Percentiles rank a stretch among this genome's conserved stretches.
Conservation (phyloP, 2,329 filamentous ascomycete genomes). For the Ophiostoma sp. region DNA sequence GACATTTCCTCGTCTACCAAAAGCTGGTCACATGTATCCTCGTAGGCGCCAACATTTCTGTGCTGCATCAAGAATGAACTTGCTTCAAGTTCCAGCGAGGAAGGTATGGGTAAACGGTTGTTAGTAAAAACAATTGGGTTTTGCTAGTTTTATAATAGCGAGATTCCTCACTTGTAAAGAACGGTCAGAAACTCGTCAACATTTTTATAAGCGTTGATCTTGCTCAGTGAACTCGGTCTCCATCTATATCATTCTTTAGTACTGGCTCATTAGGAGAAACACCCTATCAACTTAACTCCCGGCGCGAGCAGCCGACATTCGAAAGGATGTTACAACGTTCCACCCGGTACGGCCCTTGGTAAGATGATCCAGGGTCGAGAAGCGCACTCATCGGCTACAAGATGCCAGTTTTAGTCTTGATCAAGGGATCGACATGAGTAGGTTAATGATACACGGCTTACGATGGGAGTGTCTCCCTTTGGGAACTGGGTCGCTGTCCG, state of each 20-base stretch:
- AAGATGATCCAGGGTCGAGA: not conserved
- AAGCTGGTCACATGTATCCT: not conserved
- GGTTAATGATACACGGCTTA: not conserved
- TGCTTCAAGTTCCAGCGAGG: not conserved
- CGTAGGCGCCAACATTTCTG: not conserved
- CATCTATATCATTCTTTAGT: not conserved
- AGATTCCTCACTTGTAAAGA: not conserved
- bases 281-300: not conserved
- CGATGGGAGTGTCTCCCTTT: not conserved
- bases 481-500: not conserved
- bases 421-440: not conserved
- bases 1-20: not conserved
- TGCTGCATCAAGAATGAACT: not conserved
- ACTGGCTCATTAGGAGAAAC: not conserved
- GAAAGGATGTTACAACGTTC: slow-evolving; percentile 10
- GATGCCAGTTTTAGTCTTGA: not conserved
- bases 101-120: not conserved
- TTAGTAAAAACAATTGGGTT: not conserved
- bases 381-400: not conserved
- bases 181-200: not conserved
- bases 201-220: not conserved
- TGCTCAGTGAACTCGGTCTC: not conserved
- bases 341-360: slow-evolving; percentile 5
- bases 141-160: too few relatives aligned
- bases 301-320: not conserved